A percentile compares a stretch with the other conserved stretches of the same genome.
Evolutionary conservation across 805 yeast species (phyloP).

Genomic region (Teunomyces cretensis): DNA sequence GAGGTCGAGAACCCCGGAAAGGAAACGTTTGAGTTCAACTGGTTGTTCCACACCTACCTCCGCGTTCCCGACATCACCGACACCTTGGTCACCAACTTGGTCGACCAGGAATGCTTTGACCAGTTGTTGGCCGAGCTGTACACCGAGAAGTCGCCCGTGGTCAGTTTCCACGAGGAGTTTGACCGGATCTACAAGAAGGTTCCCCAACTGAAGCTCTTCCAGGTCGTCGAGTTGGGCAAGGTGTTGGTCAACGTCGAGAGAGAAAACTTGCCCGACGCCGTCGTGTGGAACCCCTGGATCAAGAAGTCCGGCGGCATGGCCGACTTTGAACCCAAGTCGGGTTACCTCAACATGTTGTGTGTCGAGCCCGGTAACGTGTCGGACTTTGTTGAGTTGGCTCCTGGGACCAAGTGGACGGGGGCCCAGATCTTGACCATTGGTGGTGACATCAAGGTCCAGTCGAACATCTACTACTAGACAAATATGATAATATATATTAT

Average conservation of each 20-base stretch:
- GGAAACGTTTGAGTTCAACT: constrained; percentile 76
- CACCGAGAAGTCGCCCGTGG: constrained; percentile 71
- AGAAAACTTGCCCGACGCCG: constrained; percentile 62
- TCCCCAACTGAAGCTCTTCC: constrained; percentile 52
- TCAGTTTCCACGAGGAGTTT: constrained; percentile 71
- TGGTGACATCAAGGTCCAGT: constrained; percentile 63
- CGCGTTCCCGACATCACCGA: constrained; percentile 75
- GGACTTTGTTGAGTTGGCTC: constrained; percentile 58
- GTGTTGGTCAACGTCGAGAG: constrained; percentile 70
- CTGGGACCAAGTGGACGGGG: constrained; percentile 79
- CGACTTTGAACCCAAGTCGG: constrained; percentile 85
- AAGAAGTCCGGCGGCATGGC: constrained; percentile 78
- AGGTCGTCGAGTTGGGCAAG: constrained; percentile 68
- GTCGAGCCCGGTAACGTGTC: constrained; percentile 91
- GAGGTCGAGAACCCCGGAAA: constrained; percentile 73
- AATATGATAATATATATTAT: neutral
- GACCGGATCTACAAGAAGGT: constrained; percentile 81
- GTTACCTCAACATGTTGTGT: constrained; percentile 86
- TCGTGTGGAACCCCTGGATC: constrained; percentile 98
- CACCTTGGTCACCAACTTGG: constrained; percentile 72
- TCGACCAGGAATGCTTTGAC: constrained; percentile 71
- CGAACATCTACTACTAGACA: constrained; percentile 35
- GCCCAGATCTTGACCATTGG: constrained; percentile 58
- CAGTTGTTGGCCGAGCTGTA: constrained; percentile 66
- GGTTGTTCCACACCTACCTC: constrained; percentile 93